Conservation (phyloP, 2,329 filamentous ascomycete genomes). For the Leptosphaerulina australis region DNA sequence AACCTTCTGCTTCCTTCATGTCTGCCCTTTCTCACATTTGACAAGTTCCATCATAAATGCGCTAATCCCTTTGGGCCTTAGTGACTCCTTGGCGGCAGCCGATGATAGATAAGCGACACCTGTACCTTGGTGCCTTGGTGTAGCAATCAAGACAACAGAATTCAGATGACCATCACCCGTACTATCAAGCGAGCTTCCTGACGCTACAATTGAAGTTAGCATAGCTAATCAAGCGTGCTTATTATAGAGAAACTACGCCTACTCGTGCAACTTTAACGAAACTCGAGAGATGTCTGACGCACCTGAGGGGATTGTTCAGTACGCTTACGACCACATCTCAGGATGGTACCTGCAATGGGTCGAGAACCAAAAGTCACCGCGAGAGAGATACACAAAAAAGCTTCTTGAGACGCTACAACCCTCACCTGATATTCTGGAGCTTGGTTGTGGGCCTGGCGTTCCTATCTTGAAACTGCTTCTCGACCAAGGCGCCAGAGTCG, state of each 20-base stretch:
- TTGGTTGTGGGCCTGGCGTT: constrained; percentile 22
- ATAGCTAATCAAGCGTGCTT: not conserved
- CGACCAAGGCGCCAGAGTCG: constrained; percentile 28
- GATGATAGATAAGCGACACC: too few species aligned
- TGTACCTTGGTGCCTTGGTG: too few species aligned
- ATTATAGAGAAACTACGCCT: not conserved
- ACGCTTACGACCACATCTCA: constrained; percentile 15
- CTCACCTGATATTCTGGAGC: constrained; percentile 17
- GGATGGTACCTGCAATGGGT: constrained; percentile 17
- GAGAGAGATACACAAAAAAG: constrained; percentile 8
- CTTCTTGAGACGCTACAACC: not conserved
- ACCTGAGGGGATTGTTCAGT: constrained; percentile 8
- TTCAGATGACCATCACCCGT: too few species aligned
- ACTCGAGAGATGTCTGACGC: constrained; percentile 4
- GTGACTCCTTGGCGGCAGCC: too few species aligned
- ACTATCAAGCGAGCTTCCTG: too few species aligned
- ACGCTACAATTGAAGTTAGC: not conserved
- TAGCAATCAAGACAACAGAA: too few species aligned
- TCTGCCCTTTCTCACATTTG: too few species aligned
- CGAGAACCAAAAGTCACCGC: constrained; percentile 7
- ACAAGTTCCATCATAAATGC: too few species aligned
- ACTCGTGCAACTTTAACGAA: not conserved
- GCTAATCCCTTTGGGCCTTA: too few species aligned
- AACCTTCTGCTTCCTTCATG: too few species aligned
- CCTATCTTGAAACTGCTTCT: constrained; percentile 20